phyloP scores from a whole-genome alignment of 441 rosid species.

The Corymbia calophylla region DNA sequence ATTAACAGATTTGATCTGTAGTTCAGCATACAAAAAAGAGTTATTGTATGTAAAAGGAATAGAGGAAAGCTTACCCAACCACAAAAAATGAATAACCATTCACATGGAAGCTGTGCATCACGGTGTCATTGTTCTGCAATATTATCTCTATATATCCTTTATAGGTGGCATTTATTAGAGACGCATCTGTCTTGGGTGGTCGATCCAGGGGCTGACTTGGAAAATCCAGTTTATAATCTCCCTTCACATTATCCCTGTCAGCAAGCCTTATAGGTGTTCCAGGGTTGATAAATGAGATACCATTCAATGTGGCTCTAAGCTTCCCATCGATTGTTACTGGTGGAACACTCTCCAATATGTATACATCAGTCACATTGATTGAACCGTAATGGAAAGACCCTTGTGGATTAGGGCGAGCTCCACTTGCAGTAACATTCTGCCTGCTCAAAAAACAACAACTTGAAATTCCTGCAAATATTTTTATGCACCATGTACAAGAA shows the following conservation, averaged over 20 bases:
- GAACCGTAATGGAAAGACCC: slow-evolving; percentile 88
- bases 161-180: slow-evolving; percentile 81
- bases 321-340: slow-evolving; percentile 55
- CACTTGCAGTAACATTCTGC: slow-evolving; percentile 82
- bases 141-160: slow-evolving; percentile 77
- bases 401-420: slow-evolving; percentile 97
- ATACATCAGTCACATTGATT: slow-evolving; percentile 73
- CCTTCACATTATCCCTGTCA: slow-evolving; percentile 60
- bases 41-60: neutral
- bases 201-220: slow-evolving; percentile 57
- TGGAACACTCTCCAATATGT: slow-evolving; percentile 61
- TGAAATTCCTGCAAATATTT: slow-evolving; percentile 13
- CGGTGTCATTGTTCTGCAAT: slow-evolving; percentile 86
- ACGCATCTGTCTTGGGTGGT: slow-evolving; percentile 46
- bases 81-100: slow-evolving; percentile 82
- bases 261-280: slow-evolving; percentile 76
- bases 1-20: neutral
- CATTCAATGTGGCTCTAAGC: slow-evolving; percentile 61
- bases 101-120: slow-evolving; percentile 80
- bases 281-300: slow-evolving; percentile 72
- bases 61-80: slow-evolving; percentile 53
- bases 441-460: slow-evolving; percentile 27
- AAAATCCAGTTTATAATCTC: slow-evolving; percentile 81
- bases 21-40: neutral
- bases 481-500: neutral